Evolutionary conservation across 176 grass and related monocot species (phyloP).

Genomic region (Oryza punctata): DNA sequence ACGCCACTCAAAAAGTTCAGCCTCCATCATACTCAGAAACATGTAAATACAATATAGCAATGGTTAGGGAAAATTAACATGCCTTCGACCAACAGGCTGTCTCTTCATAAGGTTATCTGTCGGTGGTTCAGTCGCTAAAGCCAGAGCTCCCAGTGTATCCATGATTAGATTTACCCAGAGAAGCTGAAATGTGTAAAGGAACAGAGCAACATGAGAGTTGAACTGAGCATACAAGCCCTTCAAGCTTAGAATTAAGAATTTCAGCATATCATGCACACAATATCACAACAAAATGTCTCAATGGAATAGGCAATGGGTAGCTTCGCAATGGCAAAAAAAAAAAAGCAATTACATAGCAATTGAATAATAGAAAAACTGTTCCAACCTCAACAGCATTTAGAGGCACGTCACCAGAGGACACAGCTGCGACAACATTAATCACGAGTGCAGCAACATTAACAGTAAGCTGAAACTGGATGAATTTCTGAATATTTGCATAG

Average conservation of each 20-base stretch:
- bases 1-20: not conserved
- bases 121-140: slow-evolving; percentile 92
- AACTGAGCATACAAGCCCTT: not conserved
- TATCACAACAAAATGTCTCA: not conserved
- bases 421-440: slow-evolving; percentile 92
- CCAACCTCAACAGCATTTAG: slow-evolving; percentile 94
- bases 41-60: not conserved
- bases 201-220: slow-evolving; percentile 20
- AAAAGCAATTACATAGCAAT: not conserved
- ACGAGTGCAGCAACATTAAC: slow-evolving; percentile 95
- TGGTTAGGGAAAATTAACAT: slow-evolving; percentile 41
- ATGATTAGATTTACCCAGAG: slow-evolving; percentile 99
- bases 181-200: slow-evolving; percentile 58
- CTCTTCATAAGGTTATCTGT: slow-evolving; percentile 96
- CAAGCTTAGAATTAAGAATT: slow-evolving; percentile 6
- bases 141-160: slow-evolving; percentile 97
- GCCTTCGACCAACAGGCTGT: slow-evolving; percentile 92
- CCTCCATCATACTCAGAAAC: not conserved
- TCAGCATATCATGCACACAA: slow-evolving; percentile 19
- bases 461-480: slow-evolving; percentile 98
- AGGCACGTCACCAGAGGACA: slow-evolving; percentile 93
- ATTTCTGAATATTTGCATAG: slow-evolving; percentile 99
- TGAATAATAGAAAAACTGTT: not conserved
- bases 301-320: slow-evolving; percentile 6
- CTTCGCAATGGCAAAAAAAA: not conserved